A percentile compares a stretch with the other conserved stretches of the same genome.
Conservation (phyloP, 495 filamentous ascomycete species). For the Penicillium psychrofluorescens region DNA sequence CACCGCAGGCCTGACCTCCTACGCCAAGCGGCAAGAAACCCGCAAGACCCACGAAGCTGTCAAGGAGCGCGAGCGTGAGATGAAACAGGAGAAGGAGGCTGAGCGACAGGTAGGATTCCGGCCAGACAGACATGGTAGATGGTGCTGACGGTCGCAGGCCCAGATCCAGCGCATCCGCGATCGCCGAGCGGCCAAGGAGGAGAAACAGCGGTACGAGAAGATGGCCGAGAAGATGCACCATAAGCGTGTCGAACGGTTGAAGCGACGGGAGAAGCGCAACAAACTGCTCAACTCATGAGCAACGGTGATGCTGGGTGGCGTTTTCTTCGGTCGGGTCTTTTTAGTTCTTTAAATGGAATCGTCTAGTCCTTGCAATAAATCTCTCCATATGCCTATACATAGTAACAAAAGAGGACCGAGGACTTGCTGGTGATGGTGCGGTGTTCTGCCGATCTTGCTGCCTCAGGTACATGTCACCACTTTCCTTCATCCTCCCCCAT, state of each 20-base stretch:
- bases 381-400: no score
- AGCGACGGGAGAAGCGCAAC: constrained; percentile 94
- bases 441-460: no score
- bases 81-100: constrained; percentile 92
- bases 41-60: constrained; percentile 59
- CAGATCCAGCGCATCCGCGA: constrained; percentile 74
- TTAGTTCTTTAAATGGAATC: no score
- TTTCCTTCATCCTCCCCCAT: no score
- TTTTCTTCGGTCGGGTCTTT: neutral
- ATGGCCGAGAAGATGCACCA: constrained; percentile 96
- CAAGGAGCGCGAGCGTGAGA: constrained; percentile 86
- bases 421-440: no score
- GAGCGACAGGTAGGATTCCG: constrained; percentile 59
- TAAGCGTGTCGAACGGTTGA: constrained; percentile 87
- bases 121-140: no score
- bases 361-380: no score
- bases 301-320: neutral
- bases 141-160: constrained; percentile 37
- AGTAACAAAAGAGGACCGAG: no score
- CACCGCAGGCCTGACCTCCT: constrained; percentile 65
- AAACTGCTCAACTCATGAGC: constrained; percentile 85
- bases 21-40: constrained; percentile 61
- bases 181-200: constrained; percentile 75
- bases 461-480: no score
- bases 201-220: constrained; percentile 89